Percentiles rank a stretch among this genome's conserved stretches.
phyloP scores from a whole-genome alignment of 75 land plant genomes.

The Pseudotsuga menziesii region DNA sequence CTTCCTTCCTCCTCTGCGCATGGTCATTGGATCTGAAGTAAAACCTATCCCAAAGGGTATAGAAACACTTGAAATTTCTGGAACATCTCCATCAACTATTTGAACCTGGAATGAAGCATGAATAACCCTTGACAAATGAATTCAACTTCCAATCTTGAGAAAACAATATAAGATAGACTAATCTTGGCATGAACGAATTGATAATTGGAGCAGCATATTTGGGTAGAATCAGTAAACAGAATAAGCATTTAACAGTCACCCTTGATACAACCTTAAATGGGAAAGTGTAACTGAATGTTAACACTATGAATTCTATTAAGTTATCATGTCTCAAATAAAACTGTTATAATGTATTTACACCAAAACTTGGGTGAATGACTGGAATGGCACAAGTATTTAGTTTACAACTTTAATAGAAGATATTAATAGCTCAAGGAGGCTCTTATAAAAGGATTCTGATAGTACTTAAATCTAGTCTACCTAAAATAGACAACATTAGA shows the following conservation, averaged over 20 bases:
- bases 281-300: neutral
- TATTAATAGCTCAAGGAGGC: neutral
- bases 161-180: too few relatives aligned
- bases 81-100: slow-evolving; percentile 21
- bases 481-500: too few relatives aligned
- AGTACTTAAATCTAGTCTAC: too few relatives aligned
- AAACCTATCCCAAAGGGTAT: slow-evolving; percentile 82
- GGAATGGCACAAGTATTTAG: neutral
- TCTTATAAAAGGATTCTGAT: neutral
- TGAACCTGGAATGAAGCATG: slow-evolving; percentile 35
- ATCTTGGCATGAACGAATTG: too few relatives aligned
- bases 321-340: neutral
- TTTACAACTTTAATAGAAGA: too few relatives aligned
- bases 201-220: too few relatives aligned
- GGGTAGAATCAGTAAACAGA: too few relatives aligned
- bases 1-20: slow-evolving; percentile 75
- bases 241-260: neutral
- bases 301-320: neutral
- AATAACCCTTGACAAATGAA: slow-evolving; percentile 2
- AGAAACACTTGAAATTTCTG: slow-evolving; percentile 20
- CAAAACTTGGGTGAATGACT: neutral
- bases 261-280: neutral
- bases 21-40: slow-evolving; percentile 88
- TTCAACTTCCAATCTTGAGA: too few relatives aligned
- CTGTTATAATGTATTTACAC: too few relatives aligned